Evolutionary conservation across 2,329 filamentous ascomycete genomes (phyloP).

Genomic region (Dactylella cylindrospora): DNA sequence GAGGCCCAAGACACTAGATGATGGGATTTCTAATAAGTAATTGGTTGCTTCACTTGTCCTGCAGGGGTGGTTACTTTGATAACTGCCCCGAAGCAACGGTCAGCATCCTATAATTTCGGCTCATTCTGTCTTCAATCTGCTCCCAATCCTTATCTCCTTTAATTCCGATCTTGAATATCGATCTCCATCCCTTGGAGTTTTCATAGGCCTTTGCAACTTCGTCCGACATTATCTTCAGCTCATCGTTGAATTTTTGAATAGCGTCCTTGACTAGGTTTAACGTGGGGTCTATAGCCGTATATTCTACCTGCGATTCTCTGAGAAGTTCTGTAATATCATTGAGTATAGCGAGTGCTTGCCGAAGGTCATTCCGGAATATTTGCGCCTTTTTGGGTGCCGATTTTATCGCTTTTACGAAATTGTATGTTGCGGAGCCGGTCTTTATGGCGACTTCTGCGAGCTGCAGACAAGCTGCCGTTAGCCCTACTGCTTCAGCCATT

Average conservation of each 20-base stretch:
- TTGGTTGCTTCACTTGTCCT: neutral
- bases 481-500: too few relatives aligned
- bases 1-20: slow-evolving; percentile 11
- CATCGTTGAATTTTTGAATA: slow-evolving; percentile 8
- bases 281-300: slow-evolving; percentile 15
- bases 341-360: slow-evolving; percentile 6
- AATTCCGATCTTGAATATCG: slow-evolving; percentile 16
- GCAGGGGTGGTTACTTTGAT: slow-evolving; percentile 21
- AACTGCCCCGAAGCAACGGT: slow-evolving; percentile 39
- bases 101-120: slow-evolving; percentile 18
- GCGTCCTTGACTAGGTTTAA: slow-evolving; percentile 2
- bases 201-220: slow-evolving; percentile 13
- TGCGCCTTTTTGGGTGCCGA: slow-evolving; percentile 15
- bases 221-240: slow-evolving; percentile 4
- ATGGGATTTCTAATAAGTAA: neutral
- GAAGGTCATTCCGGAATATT: slow-evolving; percentile 10
- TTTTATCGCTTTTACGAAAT: slow-evolving; percentile 19
- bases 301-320: slow-evolving; percentile 8
- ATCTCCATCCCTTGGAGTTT: slow-evolving; percentile 15
- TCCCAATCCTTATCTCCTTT: slow-evolving; percentile 34
- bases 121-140: slow-evolving; percentile 21
- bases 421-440: slow-evolving; percentile 18
- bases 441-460: slow-evolving; percentile 15
- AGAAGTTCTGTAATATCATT: neutral
- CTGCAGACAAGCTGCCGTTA: too few relatives aligned